Evolutionary conservation across 495 filamentous ascomycete genomes (phyloP), one percentile per base, ranked within the genome.

Genomic region (Penicillium angulare): DNA sequence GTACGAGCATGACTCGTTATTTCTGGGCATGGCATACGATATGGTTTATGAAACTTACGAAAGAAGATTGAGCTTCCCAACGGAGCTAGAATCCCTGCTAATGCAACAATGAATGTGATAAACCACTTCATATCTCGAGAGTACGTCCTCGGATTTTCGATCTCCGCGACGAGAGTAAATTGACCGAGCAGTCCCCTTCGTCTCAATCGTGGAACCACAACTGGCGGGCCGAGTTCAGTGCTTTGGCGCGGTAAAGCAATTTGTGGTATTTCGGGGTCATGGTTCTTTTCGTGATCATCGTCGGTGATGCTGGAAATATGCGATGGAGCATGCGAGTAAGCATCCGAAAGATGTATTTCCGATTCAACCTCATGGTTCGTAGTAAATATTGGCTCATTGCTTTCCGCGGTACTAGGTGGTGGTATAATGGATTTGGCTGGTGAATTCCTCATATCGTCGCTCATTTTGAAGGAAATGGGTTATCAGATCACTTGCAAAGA

Each of bases 41-140:
- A 7, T 2, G 26, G 22, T 2, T 12, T 6, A 31, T 3, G 7
- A 29, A 5, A 66, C 87, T 78, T 67, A 90, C 88, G 92, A 49
- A 89, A 83, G 40, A 97, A 82, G 34, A 97, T 89, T 0, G 87
- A 79, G 20, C 87, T 90, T 2, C 92, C 92, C 77, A 96, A 84
- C 0, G 92, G 92, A 15, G 88, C 89, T 4, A 82, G 84, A 8
- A 83, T 80, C 1, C 82, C 90, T 1, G 88, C 89, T 6, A 89
- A 58, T 9, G 90, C 86, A 22, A 96, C 80, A 44, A 92, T 74
- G 40, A 86, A 76, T 0, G 92, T 96, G 59, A 97, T 86, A 45
- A 83, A 80, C 88, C 92, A 95, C 80, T 96, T 96, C 33, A 75
- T 86, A 15, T 67, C 73, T 12, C 79, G 79, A 22, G 77, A 66